A percentile compares a stretch with the other conserved stretches of the same genome.
phyloP scores from a whole-genome alignment of 2,329 filamentous ascomycete species.

The Rachicladosporium sp. region DNA sequence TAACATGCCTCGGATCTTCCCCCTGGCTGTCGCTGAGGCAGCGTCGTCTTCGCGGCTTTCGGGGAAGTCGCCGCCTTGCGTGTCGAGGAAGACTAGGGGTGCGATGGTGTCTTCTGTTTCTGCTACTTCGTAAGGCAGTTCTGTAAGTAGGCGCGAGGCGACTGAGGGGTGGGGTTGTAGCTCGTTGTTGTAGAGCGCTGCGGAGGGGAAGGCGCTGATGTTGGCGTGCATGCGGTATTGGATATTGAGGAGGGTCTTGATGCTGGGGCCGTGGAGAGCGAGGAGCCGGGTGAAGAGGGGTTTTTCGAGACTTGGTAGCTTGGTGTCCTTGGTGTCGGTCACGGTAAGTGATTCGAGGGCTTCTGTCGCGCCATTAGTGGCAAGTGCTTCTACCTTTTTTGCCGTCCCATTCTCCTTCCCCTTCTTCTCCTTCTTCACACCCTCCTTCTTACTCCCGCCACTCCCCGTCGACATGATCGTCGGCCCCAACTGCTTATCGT shows the following conservation, averaged over 20 bases:
- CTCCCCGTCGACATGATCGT: constrained; percentile 61
- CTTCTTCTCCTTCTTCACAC: constrained; percentile 22
- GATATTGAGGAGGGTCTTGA: constrained; percentile 91
- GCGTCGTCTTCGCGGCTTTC: constrained; percentile 70
- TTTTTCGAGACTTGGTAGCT: constrained; percentile 49
- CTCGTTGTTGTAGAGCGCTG: constrained; percentile 71
- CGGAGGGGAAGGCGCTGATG: constrained; percentile 90
- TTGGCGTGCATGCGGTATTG: constrained; percentile 97
- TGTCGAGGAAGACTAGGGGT: constrained; percentile 88
- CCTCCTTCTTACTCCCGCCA: constrained; percentile 20
- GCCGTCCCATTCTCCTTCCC: background rate
- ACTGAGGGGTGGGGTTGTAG: constrained; percentile 73
- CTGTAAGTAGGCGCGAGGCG: constrained; percentile 59
- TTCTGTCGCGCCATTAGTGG: no score
- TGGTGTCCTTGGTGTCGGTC: constrained; percentile 25
- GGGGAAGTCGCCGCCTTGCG: constrained; percentile 69
- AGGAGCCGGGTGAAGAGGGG: constrained; percentile 88
- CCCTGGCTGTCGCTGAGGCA: constrained; percentile 35
- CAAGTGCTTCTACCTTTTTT: no score
- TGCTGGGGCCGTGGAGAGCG: constrained; percentile 61
- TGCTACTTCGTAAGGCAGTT: constrained; percentile 63
- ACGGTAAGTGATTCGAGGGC: no score
- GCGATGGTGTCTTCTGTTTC: constrained; percentile 79
- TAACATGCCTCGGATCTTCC: constrained; percentile 39
- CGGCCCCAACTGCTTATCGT: constrained; percentile 86